Conservation (phyloP, 176 grass and related monocot genomes). For the Oropetium thomaeum region DNA sequence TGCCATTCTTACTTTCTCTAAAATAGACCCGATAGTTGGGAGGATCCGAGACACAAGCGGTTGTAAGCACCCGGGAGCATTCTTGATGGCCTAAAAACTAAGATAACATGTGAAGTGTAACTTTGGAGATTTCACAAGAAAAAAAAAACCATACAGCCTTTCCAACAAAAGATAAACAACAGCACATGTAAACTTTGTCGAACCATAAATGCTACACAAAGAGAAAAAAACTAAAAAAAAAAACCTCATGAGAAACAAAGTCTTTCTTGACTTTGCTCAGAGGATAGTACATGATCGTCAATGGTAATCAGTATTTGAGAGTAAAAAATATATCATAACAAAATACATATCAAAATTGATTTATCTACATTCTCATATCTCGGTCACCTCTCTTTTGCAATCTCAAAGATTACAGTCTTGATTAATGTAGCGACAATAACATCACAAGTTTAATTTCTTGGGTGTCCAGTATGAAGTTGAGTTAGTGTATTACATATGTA, state of each 20-base stretch:
- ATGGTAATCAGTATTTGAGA: background rate
- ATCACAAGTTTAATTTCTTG: background rate
- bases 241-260: background rate
- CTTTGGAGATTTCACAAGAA: slow-evolving; percentile 14
- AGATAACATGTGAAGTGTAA: slow-evolving; percentile 44
- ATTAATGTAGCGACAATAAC: background rate
- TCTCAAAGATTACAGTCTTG: background rate
- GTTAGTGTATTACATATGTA: background rate
- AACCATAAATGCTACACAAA: background rate
- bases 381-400: background rate
- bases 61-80: slow-evolving; percentile 78
- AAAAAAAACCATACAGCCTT: background rate
- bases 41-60: slow-evolving; percentile 78
- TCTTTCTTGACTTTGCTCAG: background rate
- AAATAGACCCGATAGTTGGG: slow-evolving; percentile 70
- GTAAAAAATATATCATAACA: background rate
- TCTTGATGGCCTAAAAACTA: slow-evolving; percentile 94
- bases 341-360: slow-evolving; percentile 15
- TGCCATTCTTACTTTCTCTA: slow-evolving; percentile 63
- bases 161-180: background rate
- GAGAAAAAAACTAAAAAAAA: slow-evolving; percentile 7
- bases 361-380: slow-evolving; percentile 18
- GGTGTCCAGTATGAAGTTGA: background rate
- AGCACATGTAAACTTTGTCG: slow-evolving; percentile 17
- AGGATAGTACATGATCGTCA: slow-evolving; percentile 4